phyloP scores from a whole-genome alignment of 441 rosid species.

The Kokia cookei region DNA sequence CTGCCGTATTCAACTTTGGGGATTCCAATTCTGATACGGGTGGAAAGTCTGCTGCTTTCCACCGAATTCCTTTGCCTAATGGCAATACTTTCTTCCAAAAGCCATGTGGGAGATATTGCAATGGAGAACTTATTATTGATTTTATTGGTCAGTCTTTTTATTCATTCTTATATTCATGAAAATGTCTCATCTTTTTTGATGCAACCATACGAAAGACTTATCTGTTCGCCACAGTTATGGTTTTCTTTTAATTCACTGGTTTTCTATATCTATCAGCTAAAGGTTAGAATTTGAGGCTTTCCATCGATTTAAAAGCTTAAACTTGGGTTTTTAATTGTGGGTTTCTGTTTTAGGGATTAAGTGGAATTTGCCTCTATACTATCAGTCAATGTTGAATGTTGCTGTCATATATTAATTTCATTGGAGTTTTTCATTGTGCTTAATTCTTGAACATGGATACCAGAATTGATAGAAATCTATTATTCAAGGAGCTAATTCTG shows the following conservation, averaged over 20 bases:
- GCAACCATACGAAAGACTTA: background rate
- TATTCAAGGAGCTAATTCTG: background rate
- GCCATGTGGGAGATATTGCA: constrained; percentile 16
- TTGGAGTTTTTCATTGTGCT: background rate
- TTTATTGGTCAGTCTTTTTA: constrained; percentile 13
- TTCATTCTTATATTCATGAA: background rate
- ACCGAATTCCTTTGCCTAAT: constrained; percentile 14
- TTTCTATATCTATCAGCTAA: background rate
- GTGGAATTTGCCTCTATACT: background rate
- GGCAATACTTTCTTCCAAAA: constrained; percentile 13
- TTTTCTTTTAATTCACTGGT: background rate
- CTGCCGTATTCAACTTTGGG: constrained; percentile 29
- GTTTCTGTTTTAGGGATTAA: background rate
- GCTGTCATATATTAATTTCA: background rate
- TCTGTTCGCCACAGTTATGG: background rate
- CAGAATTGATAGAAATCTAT: background rate
- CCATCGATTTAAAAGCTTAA: background rate
- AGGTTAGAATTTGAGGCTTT: background rate
- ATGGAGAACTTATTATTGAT: constrained; percentile 25
- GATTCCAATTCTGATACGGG: constrained; percentile 35
- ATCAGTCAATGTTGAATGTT: background rate
- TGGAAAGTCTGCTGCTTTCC: constrained; percentile 17
- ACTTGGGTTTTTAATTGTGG: background rate
- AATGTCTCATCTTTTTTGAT: background rate
- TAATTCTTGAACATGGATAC: background rate